phyloP scores from a whole-genome alignment of 2,329 filamentous ascomycete genomes.

The Chaetomium strumarium region DNA sequence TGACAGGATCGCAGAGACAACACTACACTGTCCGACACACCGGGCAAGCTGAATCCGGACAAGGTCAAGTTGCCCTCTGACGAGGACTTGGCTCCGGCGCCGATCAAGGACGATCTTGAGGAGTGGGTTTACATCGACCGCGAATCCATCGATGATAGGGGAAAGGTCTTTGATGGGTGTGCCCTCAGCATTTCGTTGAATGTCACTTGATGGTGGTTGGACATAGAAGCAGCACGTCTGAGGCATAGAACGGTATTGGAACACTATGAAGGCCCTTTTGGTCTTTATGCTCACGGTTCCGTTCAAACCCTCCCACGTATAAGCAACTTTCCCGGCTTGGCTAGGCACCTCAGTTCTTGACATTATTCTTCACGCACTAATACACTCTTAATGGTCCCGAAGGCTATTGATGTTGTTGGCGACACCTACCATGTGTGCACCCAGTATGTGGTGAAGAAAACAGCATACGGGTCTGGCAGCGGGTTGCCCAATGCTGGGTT shows the following conservation, averaged over 20 bases:
- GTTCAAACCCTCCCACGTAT: too few relatives aligned
- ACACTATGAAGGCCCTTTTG: background rate
- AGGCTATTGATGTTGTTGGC: background rate
- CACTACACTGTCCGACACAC: conserved; percentile 19
- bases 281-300: too few relatives aligned
- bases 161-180: background rate
- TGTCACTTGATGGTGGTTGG: background rate
- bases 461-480: too few relatives aligned
- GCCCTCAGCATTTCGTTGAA: conserved; percentile 6
- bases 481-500: too few relatives aligned
- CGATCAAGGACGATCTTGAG: conserved; percentile 92
- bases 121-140: conserved; percentile 80
- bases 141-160: background rate
- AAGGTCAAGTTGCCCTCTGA: conserved; percentile 52
- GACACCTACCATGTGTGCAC: too few relatives aligned
- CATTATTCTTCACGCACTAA: too few relatives aligned
- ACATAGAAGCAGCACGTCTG: background rate
- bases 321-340: too few relatives aligned
- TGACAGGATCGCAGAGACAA: conserved; percentile 27
- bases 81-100: conserved; percentile 74
- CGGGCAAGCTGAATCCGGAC: conserved; percentile 18
- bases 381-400: too few relatives aligned
- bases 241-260: too few relatives aligned
- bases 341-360: too few relatives aligned
- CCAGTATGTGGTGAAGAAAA: too few relatives aligned